Conservation (phyloP, 75 land plant genomes). For the Cupressus sempervirens region DNA sequence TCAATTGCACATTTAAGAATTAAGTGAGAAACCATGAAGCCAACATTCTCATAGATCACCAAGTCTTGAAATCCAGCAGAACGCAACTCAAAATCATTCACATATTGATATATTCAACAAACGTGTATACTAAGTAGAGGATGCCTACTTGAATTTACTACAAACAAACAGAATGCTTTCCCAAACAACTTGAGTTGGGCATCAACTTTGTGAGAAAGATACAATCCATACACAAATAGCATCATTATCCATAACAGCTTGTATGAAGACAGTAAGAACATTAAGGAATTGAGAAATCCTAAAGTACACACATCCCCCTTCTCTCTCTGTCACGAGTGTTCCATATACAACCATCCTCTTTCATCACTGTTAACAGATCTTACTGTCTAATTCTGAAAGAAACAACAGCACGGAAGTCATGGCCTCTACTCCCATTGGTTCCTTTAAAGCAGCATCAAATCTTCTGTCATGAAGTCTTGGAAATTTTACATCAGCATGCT, state of each 20-base stretch:
- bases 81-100: background rate
- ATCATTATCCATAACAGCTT: background rate
- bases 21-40: constrained; percentile 7
- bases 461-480: too few species aligned
- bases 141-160: background rate
- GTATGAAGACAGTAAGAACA: background rate
- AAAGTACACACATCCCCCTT: background rate
- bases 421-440: background rate
- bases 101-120: constrained; percentile 5
- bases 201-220: background rate
- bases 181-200: background rate
- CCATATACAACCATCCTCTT: background rate
- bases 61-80: background rate
- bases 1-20: background rate
- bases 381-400: background rate
- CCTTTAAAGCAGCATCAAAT: background rate
- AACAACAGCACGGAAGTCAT: background rate
- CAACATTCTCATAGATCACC: background rate
- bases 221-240: background rate
- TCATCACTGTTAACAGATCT: background rate
- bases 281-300: background rate
- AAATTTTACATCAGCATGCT: background rate
- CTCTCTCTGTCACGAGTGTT: background rate
- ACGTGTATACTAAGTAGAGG: background rate
- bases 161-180: background rate